Base-by-base conservation (phyloP, 805 yeast species). In the Wickerhamiella cacticola region DNA sequence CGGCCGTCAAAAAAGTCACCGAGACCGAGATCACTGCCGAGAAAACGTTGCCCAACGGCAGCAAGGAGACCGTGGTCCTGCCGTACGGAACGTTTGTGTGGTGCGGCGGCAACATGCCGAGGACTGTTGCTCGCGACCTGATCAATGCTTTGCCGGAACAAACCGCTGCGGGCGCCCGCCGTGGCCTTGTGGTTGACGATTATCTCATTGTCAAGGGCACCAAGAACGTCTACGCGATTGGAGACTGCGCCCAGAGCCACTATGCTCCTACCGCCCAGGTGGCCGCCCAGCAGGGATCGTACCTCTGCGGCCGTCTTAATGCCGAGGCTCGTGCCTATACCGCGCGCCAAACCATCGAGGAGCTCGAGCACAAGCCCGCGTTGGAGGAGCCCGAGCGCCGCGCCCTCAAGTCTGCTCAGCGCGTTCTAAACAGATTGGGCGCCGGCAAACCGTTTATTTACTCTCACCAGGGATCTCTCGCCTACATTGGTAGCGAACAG, bases 221-320 rank as follows among this genome's bases (percentile, higher is more conserved):
- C 38, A 73, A 73, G 57, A 83, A 83, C 59, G 78, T 89, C 56
- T 89, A 73, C 66, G 96, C 95, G 44, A 68, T 88, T 50, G 97
- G 97, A 64, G 97, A 88, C 70, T 88, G 96, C 70, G 84, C 96
- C 33, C 72, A 76, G 52, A 83, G 92, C 54, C 84, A 84, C 63
- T 79, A 78, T 57, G 92, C 95, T 38, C 96, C 96, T 57, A 88
- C 97, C 53, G 97, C 96, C 22, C 96, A 88, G 73, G 96, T 87
- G 48, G 97, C 97, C 36, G 79, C 86, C 68, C 96, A 88, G 72
- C 85, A 88, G 68, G 96, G 96, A 64, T 71, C 73, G 49, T 88
- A 76, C 68, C 74, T 88, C 56, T 92, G 88, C 49, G 68, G 71
- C 28, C 76, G 79, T 55, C 81, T 88, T 65, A 74, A 75, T 62